Base-by-base conservation (phyloP, 352 stramenopile species). In the Phytophthora foliorum region DNA sequence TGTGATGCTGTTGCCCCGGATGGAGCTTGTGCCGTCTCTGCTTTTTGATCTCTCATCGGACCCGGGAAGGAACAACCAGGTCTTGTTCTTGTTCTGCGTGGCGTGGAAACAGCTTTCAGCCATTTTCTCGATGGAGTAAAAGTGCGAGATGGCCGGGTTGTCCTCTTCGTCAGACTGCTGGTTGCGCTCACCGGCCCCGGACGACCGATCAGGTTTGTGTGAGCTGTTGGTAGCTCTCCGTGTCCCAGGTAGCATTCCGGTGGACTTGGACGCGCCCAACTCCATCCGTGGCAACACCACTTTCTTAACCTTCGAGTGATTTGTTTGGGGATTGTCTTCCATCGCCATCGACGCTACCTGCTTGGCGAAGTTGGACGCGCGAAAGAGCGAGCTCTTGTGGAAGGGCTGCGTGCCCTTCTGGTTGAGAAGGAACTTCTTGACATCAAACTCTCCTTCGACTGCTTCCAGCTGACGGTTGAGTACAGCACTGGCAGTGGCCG, bases 121-220 rank as follows among this genome's bases (percentile, higher is more conserved):
- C 65, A 93, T 78, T 36, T 84, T 89, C 60, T 94, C 86, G 22
- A 94, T 73, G 22, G 88, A 90, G 72, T 95, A 95, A 46, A 94
- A 90, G 58, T 91, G 88, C 27, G 81, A 89, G 17, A 90, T 74
- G 4, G 53, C 45, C 2, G 73, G 32, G 24, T 76, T 75, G 2
- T 81, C 61, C 9, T 83, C 71, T 0, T 82, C 69, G 4, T 82
- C 74, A 21, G 64, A 51, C 55, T 57, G 46, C 9, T 74, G 64
- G 21, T 75, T 75, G 24, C 39, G 50, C 27, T 56, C 60, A 11
- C 42, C 29, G 6, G 41, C 32, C 1, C 22, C 32, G 16, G 54
- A 44, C 8, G 38, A 16, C 42, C 27, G 49, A 21, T 19, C 2
- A 14, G 22, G 8, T n/a, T 34, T 50, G 9, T 58, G 57, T 2